Base-by-base conservation (phyloP, 768 basidiomycete genomes). In the Hygrocybe coccinea region DNA sequence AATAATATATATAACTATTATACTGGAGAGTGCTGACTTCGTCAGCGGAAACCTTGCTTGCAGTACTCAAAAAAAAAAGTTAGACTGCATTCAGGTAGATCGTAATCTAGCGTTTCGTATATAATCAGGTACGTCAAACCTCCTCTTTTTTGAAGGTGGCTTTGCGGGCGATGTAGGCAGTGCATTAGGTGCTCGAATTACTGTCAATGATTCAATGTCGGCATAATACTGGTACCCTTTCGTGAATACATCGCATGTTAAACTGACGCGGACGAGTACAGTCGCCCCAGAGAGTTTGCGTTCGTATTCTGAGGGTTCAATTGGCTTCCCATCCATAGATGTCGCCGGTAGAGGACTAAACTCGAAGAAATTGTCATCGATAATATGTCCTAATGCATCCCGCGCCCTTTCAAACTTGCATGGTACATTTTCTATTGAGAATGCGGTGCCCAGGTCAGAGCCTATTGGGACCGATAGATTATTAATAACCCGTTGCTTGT, bases 31-130 rank as follows among this genome's bases (percentile, higher is more conserved):
- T 49, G 45, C 48, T 14, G n/a, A 49, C 48, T 49, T 2, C 48
- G 29, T 49, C 24, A n/a, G 48, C 48, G 12, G 24, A 11, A 49
- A 49, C 48, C 48, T 49, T 49, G 48, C 48, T 49, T 49, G 48
- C 33, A 24, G 6, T 15, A 46, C 24, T 12, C 19, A 3, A 46
- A 11, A 45, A 9, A 11, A 21, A 45, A 33, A 48, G 5, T 17
- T 9, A 24, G 36, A 9, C 36, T 37, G n/a, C n/a, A n/a, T n/a
- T 48, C 25, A 48, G 8, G 8, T 8, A 14, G 5, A 7, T 17
- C 46, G 19, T 12, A 11, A 5, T 48, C 25, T 48, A 12, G 21
- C 22, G 9, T 48, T 12, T 6, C 46, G 25, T 9, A 48, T 11
- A 25, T n/a, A 22, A 21, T 29, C 46, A 8, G 17, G 46, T n/a